Percentiles rank a stretch among this genome's conserved stretches.
These are phyloP conservation scores for Mucor plumbeus DNA, from an alignment of 371 early-diverging fungal species.

Conservation along the genomic window DNA sequence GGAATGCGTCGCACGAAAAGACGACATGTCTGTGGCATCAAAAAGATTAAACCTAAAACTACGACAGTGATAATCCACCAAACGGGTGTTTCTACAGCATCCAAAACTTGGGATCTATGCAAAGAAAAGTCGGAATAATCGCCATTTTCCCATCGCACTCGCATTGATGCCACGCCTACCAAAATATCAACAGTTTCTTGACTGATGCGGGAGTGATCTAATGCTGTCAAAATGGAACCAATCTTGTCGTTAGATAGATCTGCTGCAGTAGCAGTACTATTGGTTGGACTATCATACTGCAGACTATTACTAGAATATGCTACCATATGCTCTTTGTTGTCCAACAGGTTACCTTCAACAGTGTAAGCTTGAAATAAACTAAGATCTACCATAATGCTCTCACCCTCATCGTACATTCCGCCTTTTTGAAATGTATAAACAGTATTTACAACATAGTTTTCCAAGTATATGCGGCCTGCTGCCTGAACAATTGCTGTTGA, in stretches of 20 bases:
- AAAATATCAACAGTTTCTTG: background rate
- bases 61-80: background rate
- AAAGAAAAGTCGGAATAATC: background rate
- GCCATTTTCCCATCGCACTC: background rate
- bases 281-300: background rate
- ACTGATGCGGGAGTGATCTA: background rate
- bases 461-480: background rate
- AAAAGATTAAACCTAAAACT: background rate
- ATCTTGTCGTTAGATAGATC: background rate
- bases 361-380: background rate
- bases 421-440: background rate
- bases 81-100: background rate
- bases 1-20: background rate
- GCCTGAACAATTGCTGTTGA: background rate
- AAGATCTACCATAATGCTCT: background rate
- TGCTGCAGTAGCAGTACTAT: background rate
- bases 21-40: background rate
- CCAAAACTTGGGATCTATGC: background rate
- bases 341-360: background rate
- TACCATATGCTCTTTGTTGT: background rate
- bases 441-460: background rate
- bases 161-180: background rate
- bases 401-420: background rate
- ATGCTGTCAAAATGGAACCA: background rate
- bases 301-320: background rate